Base-by-base conservation (phyloP, 192 early-diverging fungal species). In the Linnemannia schmuckeri region DNA sequence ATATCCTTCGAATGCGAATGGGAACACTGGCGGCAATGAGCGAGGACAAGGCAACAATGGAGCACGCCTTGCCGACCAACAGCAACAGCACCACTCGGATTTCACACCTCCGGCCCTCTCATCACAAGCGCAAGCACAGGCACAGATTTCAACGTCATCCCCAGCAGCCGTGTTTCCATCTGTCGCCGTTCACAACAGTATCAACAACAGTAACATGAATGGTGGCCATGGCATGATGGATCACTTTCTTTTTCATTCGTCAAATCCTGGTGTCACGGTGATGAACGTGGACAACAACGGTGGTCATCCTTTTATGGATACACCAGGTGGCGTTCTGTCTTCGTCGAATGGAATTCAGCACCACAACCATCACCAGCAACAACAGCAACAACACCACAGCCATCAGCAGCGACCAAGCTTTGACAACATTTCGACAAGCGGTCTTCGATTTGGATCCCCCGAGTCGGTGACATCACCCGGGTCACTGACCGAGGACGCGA, bases 401-500 rank as follows among this genome's bases (percentile, higher is more conserved):
- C 69, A 40, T 5, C 30, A 22, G 1, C 6, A 74, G 15, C 46
- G 27, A 35, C 3, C 9, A 70, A 72, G 42, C 38, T n/a, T n/a
- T n/a, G 63, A 77, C 24, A 41, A 12, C 41, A 41, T 44, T 38
- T 12, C 42, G 27, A 46, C 71, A 61, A 63, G 52, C 18, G 33
- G 63, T 30, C 72, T 57, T 44, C 68, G 63, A 35, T 24, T 70
- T 13, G 81, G 75, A 47, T 82, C 81, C 8, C 81, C 81, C 0
- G 81, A 82, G 41, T 82, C 81, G 55, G 46, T 72, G 27, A 27
- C 75, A 20, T 81, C 80, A 3, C 80, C 80, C 0, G 80, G 74
- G 30, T 75, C 80, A 12, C 70, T 81, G 12, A 40, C 80, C 17
- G 81, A 82, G 54, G 81, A 82, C 24, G 44, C 81, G 24, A 82